Conservation (phyloP, 2,329 filamentous ascomycete genomes). For the Mariannaea elegans region DNA sequence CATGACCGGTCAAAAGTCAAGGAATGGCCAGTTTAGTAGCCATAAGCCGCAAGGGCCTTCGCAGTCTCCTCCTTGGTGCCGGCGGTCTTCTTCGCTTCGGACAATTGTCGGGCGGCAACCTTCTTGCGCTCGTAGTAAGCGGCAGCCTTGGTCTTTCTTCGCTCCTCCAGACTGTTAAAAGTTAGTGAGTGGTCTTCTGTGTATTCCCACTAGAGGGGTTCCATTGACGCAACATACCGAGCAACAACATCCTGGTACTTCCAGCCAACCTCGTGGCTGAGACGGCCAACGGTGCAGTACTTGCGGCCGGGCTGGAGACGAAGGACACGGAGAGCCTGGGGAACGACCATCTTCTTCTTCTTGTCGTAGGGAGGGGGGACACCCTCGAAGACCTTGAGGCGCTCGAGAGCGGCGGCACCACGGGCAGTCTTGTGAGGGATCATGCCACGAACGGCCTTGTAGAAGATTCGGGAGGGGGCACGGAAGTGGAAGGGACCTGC, state of each 20-base stretch:
- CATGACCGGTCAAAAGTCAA: slow-evolving; percentile 40
- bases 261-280: slow-evolving; percentile 99
- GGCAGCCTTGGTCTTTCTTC: slow-evolving; percentile 98
- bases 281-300: slow-evolving; percentile 98
- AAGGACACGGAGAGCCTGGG: slow-evolving; percentile 96
- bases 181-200: slow-evolving; percentile 25
- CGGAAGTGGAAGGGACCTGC: slow-evolving; percentile 99
- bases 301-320: slow-evolving; percentile 98
- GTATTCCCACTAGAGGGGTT: background rate
- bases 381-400: slow-evolving; percentile 99
- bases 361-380: slow-evolving; percentile 99
- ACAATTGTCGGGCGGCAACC: slow-evolving; percentile 88
- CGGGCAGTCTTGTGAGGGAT: slow-evolving; percentile 99
- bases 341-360: slow-evolving; percentile 99
- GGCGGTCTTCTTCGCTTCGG: slow-evolving; percentile 92
- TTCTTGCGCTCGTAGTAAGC: slow-evolving; percentile 99
- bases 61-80: slow-evolving; percentile 86
- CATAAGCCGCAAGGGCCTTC: slow-evolving; percentile 87
- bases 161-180: slow-evolving; percentile 87
- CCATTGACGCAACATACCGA: slow-evolving; percentile 72
- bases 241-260: slow-evolving; percentile 99
- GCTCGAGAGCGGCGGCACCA: slow-evolving; percentile 94
- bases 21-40: slow-evolving; percentile 74
- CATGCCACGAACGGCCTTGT: slow-evolving; percentile 99
- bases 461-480: slow-evolving; percentile 98